Percentiles rank a stretch among this genome's conserved stretches.
Conservation (phyloP, 108 stramenopile species). For the Cyclotella sp. region DNA sequence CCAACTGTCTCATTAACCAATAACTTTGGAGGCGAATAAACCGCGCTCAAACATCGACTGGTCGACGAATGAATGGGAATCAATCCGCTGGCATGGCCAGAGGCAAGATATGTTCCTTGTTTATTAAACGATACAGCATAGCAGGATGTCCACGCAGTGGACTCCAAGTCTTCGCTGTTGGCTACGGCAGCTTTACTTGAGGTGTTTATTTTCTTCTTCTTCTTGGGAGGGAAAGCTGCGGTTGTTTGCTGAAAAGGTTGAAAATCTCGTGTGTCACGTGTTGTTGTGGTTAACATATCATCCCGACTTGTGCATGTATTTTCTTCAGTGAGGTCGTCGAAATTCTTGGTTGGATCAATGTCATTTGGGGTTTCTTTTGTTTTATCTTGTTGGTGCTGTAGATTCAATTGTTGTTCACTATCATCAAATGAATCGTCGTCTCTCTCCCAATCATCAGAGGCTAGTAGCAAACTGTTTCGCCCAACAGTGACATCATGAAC, state of each 20-base stretch:
- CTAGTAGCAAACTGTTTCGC: background rate
- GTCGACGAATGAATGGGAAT: conserved; percentile 63
- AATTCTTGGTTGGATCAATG: background rate
- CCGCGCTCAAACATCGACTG: conserved; percentile 64
- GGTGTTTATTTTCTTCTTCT: conserved; percentile 4
- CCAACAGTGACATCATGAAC: background rate
- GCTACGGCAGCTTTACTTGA: conserved; percentile 1
- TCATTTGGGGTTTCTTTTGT: background rate
- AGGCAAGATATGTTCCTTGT: conserved; percentile 71
- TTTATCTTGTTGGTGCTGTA: background rate
- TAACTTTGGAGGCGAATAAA: conserved; percentile 56
- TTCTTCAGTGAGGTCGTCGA: background rate
- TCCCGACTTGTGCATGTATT: background rate
- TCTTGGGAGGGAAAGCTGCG: background rate
- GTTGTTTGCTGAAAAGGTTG: background rate
- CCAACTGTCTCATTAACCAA: background rate
- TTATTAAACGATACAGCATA: conserved; percentile 73
- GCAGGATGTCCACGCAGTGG: conserved; percentile 66
- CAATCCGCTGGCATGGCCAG: conserved; percentile 76
- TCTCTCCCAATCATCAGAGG: background rate
- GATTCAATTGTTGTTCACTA: background rate
- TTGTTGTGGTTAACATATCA: background rate
- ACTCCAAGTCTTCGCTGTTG: conserved; percentile 17
- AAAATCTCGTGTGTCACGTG: background rate
- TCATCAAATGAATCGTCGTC: background rate